Percentiles rank a stretch among this genome's conserved stretches.
Evolutionary conservation across 192 early-diverging fungal species (phyloP).

Genomic region (Backusella psychrophila): DNA sequence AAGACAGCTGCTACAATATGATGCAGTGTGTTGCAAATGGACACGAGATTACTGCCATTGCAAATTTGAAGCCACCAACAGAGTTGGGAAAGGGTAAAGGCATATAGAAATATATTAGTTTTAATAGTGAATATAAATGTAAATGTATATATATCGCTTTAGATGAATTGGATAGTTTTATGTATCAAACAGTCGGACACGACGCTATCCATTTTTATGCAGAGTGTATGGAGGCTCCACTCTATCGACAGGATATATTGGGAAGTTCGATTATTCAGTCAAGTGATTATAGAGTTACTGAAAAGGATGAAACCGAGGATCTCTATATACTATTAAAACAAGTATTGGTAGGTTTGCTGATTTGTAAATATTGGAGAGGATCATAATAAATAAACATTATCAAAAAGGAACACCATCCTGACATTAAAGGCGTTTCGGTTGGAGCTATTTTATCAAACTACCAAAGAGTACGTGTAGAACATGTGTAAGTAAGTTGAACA

Average conservation of each 20-base stretch:
- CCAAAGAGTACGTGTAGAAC: slow-evolving; percentile 94
- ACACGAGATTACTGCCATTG: slow-evolving; percentile 91
- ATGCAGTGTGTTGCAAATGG: slow-evolving; percentile 93
- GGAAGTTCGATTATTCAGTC: slow-evolving; percentile 65
- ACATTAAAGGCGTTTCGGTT: slow-evolving; percentile 83
- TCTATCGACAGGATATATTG: slow-evolving; percentile 74
- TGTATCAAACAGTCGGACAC: slow-evolving; percentile 98
- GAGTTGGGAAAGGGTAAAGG: slow-evolving; percentile 55
- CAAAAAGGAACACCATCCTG: slow-evolving; percentile 57
- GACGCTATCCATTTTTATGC: slow-evolving; percentile 81
- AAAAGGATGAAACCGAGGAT: slow-evolving; percentile 94
- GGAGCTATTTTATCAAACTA: slow-evolving; percentile 98
- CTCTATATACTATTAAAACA: slow-evolving; percentile 69
- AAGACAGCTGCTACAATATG: slow-evolving; percentile 95
- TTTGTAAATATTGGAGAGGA: neutral
- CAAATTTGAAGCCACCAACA: slow-evolving; percentile 82
- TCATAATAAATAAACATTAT: neutral
- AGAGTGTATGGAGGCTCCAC: slow-evolving; percentile 83
- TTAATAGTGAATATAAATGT: neutral
- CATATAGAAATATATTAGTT: neutral
- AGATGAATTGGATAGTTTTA: slow-evolving; percentile 93
- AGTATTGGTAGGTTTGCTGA: slow-evolving; percentile 54
- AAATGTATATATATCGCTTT: neutral
- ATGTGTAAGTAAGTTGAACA: slow-evolving; percentile 61
- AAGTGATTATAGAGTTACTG: slow-evolving; percentile 64